Evolutionary conservation across 352 stramenopile genomes (phyloP).

Genomic region (Globisporangium solare): DNA sequence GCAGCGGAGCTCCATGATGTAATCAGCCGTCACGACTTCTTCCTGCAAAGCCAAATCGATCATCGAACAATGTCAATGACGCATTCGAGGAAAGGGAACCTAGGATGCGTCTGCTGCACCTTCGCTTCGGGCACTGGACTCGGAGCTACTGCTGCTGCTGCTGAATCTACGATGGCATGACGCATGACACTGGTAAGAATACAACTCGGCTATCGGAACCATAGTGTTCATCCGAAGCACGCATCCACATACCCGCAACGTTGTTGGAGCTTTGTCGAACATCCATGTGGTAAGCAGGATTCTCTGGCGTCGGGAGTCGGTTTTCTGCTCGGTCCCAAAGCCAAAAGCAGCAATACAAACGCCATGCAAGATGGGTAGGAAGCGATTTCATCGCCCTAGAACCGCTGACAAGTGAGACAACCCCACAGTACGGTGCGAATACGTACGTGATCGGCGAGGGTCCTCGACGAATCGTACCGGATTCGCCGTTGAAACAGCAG

Average conservation of each 20-base stretch:
- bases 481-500: neutral
- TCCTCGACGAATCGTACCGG: constrained; percentile 15
- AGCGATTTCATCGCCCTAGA: no score
- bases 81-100: neutral
- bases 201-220: neutral
- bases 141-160: neutral
- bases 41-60: constrained; percentile 1
- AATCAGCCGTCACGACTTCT: constrained; percentile 48
- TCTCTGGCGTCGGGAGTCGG: neutral
- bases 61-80: neutral
- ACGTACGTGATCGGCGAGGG: constrained; percentile 12
- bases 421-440: neutral
- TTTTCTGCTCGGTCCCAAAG: neutral
- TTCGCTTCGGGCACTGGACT: neutral
- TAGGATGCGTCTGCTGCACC: neutral
- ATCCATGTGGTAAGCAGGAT: neutral
- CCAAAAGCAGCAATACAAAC: no score
- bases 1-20: constrained; percentile 77
- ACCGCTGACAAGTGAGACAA: no score
- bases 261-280: neutral
- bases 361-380: no score
- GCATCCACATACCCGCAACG: neutral
- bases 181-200: no score
- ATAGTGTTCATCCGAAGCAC: neutral
- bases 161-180: neutral